Evolutionary conservation across 192 early-diverging fungal genomes (phyloP).

Genomic region (Coemansia sp.): DNA sequence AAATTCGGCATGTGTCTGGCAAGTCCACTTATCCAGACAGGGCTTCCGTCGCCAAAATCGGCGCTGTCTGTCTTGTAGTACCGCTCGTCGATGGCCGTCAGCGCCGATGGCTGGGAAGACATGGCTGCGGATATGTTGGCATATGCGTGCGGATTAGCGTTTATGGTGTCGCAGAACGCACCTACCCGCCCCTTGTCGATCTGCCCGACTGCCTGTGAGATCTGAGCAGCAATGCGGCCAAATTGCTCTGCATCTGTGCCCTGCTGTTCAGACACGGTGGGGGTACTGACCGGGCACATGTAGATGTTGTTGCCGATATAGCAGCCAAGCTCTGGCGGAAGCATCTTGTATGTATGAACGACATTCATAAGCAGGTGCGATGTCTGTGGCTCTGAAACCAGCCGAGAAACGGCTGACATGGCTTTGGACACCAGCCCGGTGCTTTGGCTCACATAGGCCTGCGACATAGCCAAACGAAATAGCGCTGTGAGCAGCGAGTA

Average conservation of each 20-base stretch:
- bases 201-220: constrained; percentile 2
- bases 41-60: constrained; percentile 42
- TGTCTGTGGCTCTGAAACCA: background rate
- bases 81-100: constrained; percentile 32
- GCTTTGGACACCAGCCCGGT: constrained; percentile 1
- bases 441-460: background rate
- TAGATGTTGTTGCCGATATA: constrained; percentile 37
- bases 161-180: constrained; percentile 21
- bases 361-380: constrained; percentile 18
- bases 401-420: background rate
- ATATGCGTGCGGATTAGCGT: constrained; percentile 9
- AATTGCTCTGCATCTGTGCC: constrained; percentile 6
- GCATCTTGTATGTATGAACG: constrained; percentile 17
- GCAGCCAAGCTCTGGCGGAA: constrained; percentile 4
- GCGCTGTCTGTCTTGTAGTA: constrained; percentile 15
- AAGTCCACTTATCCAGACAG: constrained; percentile 35
- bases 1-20: constrained; percentile 33
- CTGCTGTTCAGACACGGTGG: background rate
- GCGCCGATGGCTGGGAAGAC: background rate
- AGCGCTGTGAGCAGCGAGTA: constrained; percentile 34
- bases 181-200: constrained; percentile 10
- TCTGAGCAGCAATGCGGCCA: constrained; percentile 1
- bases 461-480: constrained; percentile 17
- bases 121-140: constrained; percentile 14
- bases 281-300: constrained; percentile 8